A percentile compares a stretch with the other conserved stretches of the same genome.
phyloP scores from a whole-genome alignment of 139 green algal genomes.

The Chlorella sp. region DNA sequence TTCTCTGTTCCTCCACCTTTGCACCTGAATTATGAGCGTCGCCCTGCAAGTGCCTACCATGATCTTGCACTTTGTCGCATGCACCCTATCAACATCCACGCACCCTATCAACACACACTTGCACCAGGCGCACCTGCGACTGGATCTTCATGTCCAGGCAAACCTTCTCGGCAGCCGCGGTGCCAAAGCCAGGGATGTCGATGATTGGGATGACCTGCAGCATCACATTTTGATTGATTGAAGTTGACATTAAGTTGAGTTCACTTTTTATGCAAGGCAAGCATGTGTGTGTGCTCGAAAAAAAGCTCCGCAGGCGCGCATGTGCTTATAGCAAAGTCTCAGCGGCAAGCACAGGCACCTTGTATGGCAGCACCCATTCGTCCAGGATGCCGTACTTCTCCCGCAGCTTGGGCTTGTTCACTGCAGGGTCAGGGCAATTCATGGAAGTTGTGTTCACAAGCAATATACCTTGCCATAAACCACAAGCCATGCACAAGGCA shows the following conservation, averaged over 20 bases:
- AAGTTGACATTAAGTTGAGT: not conserved
- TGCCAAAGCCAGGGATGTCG: constrained; percentile 94
- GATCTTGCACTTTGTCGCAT: too few relatives aligned
- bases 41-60: too few relatives aligned
- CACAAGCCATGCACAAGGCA: too few relatives aligned
- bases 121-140: constrained; percentile 51
- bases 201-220: constrained; percentile 93
- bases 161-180: constrained; percentile 80
- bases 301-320: too few relatives aligned
- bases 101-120: not conserved
- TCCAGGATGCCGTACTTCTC: constrained; percentile 95
- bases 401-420: constrained; percentile 93
- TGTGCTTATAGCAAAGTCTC: not conserved
- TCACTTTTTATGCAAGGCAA: too few relatives aligned
- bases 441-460: not conserved
- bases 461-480: too few relatives aligned
- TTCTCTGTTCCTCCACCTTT: too few relatives aligned
- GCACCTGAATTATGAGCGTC: too few relatives aligned
- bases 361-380: constrained; percentile 96
- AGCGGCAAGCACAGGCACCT: constrained; percentile 44
- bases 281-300: too few relatives aligned
- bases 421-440: constrained; percentile 22
- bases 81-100: too few relatives aligned
- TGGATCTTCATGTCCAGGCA: constrained; percentile 95
- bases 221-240: too few relatives aligned